Conservation (phyloP, 2,329 filamentous ascomycete genomes). For the Beauveria caledonica region DNA sequence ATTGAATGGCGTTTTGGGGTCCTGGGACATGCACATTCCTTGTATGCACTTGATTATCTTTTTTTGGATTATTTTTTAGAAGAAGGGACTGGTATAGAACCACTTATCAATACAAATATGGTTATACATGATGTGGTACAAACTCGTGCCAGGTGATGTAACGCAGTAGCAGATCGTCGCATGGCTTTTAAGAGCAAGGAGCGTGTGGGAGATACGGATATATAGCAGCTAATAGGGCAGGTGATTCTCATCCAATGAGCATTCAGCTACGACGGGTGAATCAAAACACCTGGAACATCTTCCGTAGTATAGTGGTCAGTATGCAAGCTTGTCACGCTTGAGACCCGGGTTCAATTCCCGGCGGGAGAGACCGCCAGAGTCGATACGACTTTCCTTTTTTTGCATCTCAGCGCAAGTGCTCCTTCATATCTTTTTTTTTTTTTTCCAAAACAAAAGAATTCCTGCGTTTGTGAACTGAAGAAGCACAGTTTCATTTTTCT, state of each 20-base stretch:
- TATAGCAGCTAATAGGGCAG: not conserved
- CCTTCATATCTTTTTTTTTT: not conserved
- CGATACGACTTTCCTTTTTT: slow-evolving; percentile 5
- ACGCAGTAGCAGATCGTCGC: too few species aligned
- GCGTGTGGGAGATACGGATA: not conserved
- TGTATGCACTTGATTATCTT: too few species aligned
- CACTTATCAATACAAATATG: too few species aligned
- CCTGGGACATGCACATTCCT: too few species aligned
- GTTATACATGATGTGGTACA: too few species aligned
- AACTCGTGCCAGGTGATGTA: not conserved
- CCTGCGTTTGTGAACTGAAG: too few species aligned
- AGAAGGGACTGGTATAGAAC: too few species aligned
- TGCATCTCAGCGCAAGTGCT: not conserved
- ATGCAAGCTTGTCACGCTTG: slow-evolving; percentile 6
- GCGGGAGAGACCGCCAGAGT: slow-evolving; percentile 9
- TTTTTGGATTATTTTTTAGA: too few species aligned
- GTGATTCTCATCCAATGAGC: not conserved
- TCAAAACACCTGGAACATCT: slow-evolving; percentile 4
- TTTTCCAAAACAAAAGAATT: not conserved
- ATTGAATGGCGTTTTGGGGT: too few species aligned
- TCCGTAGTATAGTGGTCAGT: slow-evolving; percentile 7
- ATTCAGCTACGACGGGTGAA: slow-evolving; percentile 9
- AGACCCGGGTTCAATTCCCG: slow-evolving; percentile 6
- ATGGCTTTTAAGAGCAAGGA: too few species aligned
- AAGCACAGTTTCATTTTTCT: too few species aligned